Conservation (phyloP, 495 filamentous ascomycete genomes). For the Aspergillus wentii region DNA sequence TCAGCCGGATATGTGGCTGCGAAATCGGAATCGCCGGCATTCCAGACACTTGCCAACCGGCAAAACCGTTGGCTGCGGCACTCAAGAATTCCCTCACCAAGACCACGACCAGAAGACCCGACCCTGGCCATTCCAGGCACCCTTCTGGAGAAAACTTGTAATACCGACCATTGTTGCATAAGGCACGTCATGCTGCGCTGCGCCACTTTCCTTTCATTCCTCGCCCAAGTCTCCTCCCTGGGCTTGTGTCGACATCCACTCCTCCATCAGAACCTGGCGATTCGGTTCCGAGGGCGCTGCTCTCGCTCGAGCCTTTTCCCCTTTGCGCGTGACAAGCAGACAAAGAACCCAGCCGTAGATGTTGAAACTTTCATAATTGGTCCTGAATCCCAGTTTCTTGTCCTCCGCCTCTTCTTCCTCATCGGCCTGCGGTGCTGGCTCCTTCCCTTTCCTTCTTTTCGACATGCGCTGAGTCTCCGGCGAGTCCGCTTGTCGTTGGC, state of each 20-base stretch:
- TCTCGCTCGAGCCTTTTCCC: constrained; percentile 30
- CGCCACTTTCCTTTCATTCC: constrained; percentile 18
- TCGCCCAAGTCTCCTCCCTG: constrained; percentile 40
- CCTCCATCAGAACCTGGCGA: constrained; percentile 83
- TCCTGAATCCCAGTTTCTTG: constrained; percentile 81
- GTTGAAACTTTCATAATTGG: constrained; percentile 88
- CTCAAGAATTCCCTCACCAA: too few relatives aligned
- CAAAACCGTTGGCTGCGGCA: too few relatives aligned
- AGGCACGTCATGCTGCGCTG: too few relatives aligned
- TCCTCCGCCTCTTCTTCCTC: constrained; percentile 53
- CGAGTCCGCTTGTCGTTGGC: constrained; percentile 1
- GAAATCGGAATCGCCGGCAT: too few relatives aligned
- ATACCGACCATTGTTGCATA: too few relatives aligned
- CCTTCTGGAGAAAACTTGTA: too few relatives aligned
- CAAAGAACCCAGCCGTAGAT: constrained; percentile 92
- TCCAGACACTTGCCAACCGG: too few relatives aligned
- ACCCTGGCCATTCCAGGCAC: too few relatives aligned
- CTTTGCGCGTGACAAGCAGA: constrained; percentile 76
- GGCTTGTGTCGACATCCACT: constrained; percentile 78
- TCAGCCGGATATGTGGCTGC: too few relatives aligned
- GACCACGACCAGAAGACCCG: too few relatives aligned
- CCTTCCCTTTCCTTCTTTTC: constrained; percentile 12
- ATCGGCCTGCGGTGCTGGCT: constrained; percentile 3
- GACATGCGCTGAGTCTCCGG: constrained; percentile 7
- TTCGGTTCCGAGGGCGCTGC: constrained; percentile 22